Base-by-base conservation (phyloP, 176 grass and related monocot genomes). In the Phragmites australis region DNA sequence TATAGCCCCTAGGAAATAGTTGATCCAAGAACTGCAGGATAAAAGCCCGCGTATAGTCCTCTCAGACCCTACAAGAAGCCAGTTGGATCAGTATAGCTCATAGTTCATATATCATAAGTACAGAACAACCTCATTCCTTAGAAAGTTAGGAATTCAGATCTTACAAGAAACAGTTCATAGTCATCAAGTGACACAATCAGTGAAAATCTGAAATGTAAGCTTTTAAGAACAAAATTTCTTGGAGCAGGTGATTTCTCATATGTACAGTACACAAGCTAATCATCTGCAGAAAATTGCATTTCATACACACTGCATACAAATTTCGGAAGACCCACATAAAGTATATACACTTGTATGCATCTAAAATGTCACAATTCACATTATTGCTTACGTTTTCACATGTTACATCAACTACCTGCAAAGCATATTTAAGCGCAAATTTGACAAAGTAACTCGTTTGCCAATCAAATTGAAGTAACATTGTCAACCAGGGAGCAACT, bases 1-100 rank as follows among this genome's bases (percentile, higher is more conserved):
- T 98, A 98, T 63, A 98, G 81, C 0, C 95, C 95, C 95, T 92
- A 98, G 50, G 95, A 98, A 87, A 91, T 81, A 65, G 92, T 91
- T 56, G 95, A 98, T 65, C 95, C 95, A 76, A 94, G 81, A 81
- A 98, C 92, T 41, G 95, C 95, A 54, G 95, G 95, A 86, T 81
- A 91, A 76, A 98, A 98, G 15, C 95, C 95, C 0, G 95, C 88
- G 70, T 98, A 98, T 42, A 98, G 90, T 69, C 95, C 95, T 89
- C 78, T 87, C 42, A 94, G 43, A 26, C 95, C 95, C 95, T 97
- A 83, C 60, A 83, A 80, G 75, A 64, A 89, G 72, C 29, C 56
- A 74, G n/a, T 30, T 65, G 75, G 44, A 56, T 85, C 32, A 64
- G 30, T 42, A 81, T 56, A 85, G 4, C 21, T 61, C 44, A 51